Base-by-base conservation (phyloP, 108 stramenopile species). In the Asterionellopsis glacialis region DNA sequence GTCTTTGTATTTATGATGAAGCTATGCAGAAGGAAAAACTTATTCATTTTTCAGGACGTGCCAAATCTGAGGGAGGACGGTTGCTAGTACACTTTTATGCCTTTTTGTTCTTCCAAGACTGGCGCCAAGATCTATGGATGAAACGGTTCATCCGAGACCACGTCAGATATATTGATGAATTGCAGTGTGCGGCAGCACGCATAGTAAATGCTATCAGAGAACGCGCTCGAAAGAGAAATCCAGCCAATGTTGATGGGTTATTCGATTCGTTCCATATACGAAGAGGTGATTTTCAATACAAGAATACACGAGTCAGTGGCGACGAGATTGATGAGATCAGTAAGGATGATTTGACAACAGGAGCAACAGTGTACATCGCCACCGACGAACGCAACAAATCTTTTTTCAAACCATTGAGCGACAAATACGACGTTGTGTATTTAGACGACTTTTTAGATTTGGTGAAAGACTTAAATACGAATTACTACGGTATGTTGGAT, bases 81-180 rank as follows among this genome's bases (percentile, higher is more conserved):
- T 59, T 94, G 56, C 57, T 96, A 45, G 88, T 88, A 0, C 95
- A 96, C 57, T 94, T 94, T 75, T 96, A 96, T 64, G 82, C 88
- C 6, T 93, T 93, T 49, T 66, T 91, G n/a, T 95, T 91, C 68
- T 95, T 94, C 63, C 84, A 83, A 58, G 96, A 96, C 72, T 91
- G 84, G 83, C 59, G 70, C 51, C 81, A 82, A 52, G 87, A 92
- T 56, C 60, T 88, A 22, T 85, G 77, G 77, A 66, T 63, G 27
- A 87, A 90, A 57, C 70, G 95, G 51, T 91, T 94, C 47, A 78
- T 94, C 0, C 68, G 95, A 39, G 95, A 94, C 65, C 91, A 92
- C 66, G 79, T 96, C 23, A 68, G 95, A 27, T 96, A 94, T 59
- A 68, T 76, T 33, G 95, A 94, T 68, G 90, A 91, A 42, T 90